phyloP scores from a whole-genome alignment of 2,329 filamentous ascomycete species.

The Epichloe gansuensis region DNA sequence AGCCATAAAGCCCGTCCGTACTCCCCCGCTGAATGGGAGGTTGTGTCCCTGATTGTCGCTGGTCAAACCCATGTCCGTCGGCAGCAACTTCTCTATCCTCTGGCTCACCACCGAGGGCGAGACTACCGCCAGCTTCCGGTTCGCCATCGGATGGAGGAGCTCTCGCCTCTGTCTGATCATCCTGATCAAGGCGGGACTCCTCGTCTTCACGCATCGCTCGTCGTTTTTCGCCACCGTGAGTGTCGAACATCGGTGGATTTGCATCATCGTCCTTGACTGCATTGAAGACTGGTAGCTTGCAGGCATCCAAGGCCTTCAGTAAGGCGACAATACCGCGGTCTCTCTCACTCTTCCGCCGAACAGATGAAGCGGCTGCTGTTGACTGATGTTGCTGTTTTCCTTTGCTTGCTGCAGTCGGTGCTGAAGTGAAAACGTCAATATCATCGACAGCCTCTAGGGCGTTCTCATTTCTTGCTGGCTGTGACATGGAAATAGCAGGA shows the following conservation, averaged over 20 bases:
- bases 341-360: constrained; percentile 7
- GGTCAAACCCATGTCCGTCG: constrained; percentile 38
- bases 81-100: constrained; percentile 57
- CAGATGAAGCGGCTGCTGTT: not conserved
- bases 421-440: constrained; percentile 15
- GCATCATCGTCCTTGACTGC: constrained; percentile 12
- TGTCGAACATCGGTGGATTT: constrained; percentile 66
- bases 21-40: constrained; percentile 61
- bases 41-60: constrained; percentile 56
- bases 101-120: constrained; percentile 84
- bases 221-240: constrained; percentile 68
- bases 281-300: constrained; percentile 17
- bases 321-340: constrained; percentile 20
- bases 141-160: constrained; percentile 52
- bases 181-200: constrained; percentile 37
- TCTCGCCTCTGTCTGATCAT: constrained; percentile 31
- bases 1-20: constrained; percentile 41
- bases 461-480: constrained; percentile 40
- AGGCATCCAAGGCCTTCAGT: constrained; percentile 24
- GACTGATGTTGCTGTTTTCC: constrained; percentile 8
- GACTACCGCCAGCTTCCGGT: constrained; percentile 67
- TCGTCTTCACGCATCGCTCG: constrained; percentile 66
- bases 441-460: constrained; percentile 30
- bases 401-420: constrained; percentile 11
- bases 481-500: constrained; percentile 53